Percentiles rank a stretch among this genome's conserved stretches.
Conservation (phyloP, 2,329 filamentous ascomycete species). For the Zymoseptoria tritici region DNA sequence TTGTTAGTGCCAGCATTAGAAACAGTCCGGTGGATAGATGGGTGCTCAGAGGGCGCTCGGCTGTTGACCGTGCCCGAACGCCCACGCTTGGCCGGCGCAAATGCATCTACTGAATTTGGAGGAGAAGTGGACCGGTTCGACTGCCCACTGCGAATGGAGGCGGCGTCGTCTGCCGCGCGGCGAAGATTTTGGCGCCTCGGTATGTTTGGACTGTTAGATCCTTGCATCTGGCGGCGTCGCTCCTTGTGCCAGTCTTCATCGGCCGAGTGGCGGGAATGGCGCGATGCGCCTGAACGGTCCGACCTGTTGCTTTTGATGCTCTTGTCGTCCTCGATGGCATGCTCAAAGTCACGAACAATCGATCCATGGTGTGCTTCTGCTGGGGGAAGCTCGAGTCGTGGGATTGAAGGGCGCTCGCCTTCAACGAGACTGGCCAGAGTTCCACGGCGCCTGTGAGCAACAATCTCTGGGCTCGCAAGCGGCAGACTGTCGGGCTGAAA, state of each 20-base stretch:
- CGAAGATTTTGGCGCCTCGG: conserved; percentile 39
- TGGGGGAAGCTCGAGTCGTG: conserved; percentile 37
- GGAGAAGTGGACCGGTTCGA: conserved; percentile 64
- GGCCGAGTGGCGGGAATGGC: conserved; percentile 12
- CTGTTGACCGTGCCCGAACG: conserved; percentile 62
- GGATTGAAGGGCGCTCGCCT: conserved; percentile 38
- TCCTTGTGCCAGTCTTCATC: conserved; percentile 29
- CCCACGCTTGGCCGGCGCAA: conserved; percentile 82
- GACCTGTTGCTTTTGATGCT: conserved; percentile 46
- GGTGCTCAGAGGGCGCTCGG: conserved; percentile 47
- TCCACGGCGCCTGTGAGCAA: conserved; percentile 51
- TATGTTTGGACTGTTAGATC: conserved; percentile 30
- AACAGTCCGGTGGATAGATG: conserved; percentile 60
- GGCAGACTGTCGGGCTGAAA: conserved; percentile 56
- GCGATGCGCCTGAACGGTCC: conserved; percentile 38
- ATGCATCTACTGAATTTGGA: conserved; percentile 95
- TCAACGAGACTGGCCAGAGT: conserved; percentile 62
- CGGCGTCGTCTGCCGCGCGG: conserved; percentile 24
- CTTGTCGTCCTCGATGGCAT: conserved; percentile 71
- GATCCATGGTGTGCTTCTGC: conserved; percentile 35
- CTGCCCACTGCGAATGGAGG: conserved; percentile 12
- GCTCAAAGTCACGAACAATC: conserved; percentile 73
- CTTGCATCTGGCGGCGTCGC: conserved; percentile 16
- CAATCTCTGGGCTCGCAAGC: conserved; percentile 41
- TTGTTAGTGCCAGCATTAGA: conserved; percentile 54